Conservation (phyloP, 148 eudicot genomes). For the Diospyros kaki region DNA sequence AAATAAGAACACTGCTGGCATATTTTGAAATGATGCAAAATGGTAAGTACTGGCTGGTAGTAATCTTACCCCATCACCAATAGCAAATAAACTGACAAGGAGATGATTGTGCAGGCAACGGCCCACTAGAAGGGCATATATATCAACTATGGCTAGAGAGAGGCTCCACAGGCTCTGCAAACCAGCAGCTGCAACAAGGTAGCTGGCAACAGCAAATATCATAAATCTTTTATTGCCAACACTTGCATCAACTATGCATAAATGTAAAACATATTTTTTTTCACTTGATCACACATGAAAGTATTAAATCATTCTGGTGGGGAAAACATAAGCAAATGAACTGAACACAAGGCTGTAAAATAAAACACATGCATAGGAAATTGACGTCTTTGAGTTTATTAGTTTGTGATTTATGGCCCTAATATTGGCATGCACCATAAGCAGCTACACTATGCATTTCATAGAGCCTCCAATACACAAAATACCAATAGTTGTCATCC, state of each 20-base stretch:
- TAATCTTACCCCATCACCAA: slow-evolving; percentile 83
- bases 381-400: background rate
- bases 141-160: slow-evolving; percentile 48
- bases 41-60: background rate
- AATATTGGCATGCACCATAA: background rate
- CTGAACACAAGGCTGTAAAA: background rate
- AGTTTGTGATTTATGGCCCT: background rate
- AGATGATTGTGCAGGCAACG: slow-evolving; percentile 57
- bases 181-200: slow-evolving; percentile 83
- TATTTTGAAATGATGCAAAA: background rate
- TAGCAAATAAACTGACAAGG: slow-evolving; percentile 55
- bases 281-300: background rate
- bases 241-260: background rate
- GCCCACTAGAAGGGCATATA: slow-evolving; percentile 70
- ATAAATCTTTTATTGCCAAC: background rate
- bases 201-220: slow-evolving; percentile 32
- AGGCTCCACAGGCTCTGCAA: slow-evolving; percentile 85
- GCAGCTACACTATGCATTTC: background rate
- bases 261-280: background rate
- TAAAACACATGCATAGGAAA: too few relatives aligned
- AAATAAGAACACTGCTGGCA: background rate
- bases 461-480: background rate
- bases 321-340: background rate
- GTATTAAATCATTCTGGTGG: background rate
- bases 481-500: background rate